A percentile compares a stretch with the other conserved stretches of the same genome.
These are phyloP conservation scores for Paxillus ammoniavirescens DNA, from an alignment of 768 basidiomycete species.

Conservation along the genomic window DNA sequence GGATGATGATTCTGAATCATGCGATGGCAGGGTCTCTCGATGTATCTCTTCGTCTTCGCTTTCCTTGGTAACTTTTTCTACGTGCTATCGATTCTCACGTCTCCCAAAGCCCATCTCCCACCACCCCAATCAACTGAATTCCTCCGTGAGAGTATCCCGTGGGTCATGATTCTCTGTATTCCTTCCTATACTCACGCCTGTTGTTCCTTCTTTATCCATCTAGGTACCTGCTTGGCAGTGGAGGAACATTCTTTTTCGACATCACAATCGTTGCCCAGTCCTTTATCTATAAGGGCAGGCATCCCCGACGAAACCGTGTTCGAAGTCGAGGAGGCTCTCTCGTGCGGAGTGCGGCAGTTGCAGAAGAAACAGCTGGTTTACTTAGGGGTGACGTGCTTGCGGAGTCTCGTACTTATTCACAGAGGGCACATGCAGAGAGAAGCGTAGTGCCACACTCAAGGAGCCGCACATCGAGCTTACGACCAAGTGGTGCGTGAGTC, in stretches of 20 bases:
- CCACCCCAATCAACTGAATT: slow-evolving; percentile 62
- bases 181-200: no score
- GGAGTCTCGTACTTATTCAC: slow-evolving; percentile 25
- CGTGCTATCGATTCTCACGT: slow-evolving; percentile 84
- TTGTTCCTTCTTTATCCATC: neutral
- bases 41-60: slow-evolving; percentile 90
- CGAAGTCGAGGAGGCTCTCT: slow-evolving; percentile 27
- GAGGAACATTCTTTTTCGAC: slow-evolving; percentile 91
- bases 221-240: slow-evolving; percentile 89
- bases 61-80: slow-evolving; percentile 95
- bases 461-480: slow-evolving; percentile 36
- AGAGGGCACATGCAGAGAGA: slow-evolving; percentile 21
- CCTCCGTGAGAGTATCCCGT: slow-evolving; percentile 84
- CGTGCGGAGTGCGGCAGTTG: slow-evolving; percentile 27
- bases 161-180: slow-evolving; percentile 30
- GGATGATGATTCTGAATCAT: slow-evolving; percentile 5
- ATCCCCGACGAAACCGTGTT: slow-evolving; percentile 30
- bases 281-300: slow-evolving; percentile 64
- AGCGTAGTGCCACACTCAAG: slow-evolving; percentile 29
- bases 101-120: slow-evolving; percentile 59
- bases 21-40: slow-evolving; percentile 75
- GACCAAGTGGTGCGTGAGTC: neutral
- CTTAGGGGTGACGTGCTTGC: slow-evolving; percentile 41
- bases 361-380: slow-evolving; percentile 51
- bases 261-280: slow-evolving; percentile 87